Evolutionary conservation across 2,329 filamentous ascomycete species (phyloP).

Genomic region (Corinectria fuckeliana): DNA sequence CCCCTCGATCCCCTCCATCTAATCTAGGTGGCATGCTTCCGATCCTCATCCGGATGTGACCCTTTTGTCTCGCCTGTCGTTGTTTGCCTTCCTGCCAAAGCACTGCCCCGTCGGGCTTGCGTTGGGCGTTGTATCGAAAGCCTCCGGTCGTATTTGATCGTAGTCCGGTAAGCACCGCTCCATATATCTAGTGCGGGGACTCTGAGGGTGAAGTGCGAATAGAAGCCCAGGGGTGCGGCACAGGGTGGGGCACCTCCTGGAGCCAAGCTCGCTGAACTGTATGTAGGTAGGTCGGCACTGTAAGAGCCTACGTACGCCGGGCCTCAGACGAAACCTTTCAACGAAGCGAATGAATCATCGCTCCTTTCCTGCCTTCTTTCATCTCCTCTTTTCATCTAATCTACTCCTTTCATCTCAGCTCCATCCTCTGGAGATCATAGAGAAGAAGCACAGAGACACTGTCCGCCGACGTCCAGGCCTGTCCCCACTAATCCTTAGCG

Average conservation of each 20-base stretch:
- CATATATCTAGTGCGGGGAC: background rate
- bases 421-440: too few species aligned
- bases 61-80: background rate
- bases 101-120: background rate
- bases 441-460: too few species aligned
- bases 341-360: background rate
- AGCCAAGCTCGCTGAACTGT: constrained; percentile 5
- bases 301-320: constrained; percentile 10
- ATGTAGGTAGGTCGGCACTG: constrained; percentile 11
- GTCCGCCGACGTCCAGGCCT: constrained; percentile 2
- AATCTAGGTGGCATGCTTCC: background rate
- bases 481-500: constrained; percentile 11
- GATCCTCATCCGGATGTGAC: background rate
- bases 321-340: background rate
- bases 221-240: background rate
- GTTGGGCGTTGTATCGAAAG: background rate
- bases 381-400: background rate
- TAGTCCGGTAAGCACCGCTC: background rate
- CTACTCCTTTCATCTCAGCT: background rate
- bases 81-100: background rate
- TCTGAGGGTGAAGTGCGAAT: background rate
- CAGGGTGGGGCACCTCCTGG: constrained; percentile 6
- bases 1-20: background rate
- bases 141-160: background rate
- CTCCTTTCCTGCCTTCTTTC: background rate